A percentile compares a stretch with the other conserved stretches of the same genome.
phyloP scores from a whole-genome alignment of 2,329 filamentous ascomycete species.

The Dryadomyces quercivorus region DNA sequence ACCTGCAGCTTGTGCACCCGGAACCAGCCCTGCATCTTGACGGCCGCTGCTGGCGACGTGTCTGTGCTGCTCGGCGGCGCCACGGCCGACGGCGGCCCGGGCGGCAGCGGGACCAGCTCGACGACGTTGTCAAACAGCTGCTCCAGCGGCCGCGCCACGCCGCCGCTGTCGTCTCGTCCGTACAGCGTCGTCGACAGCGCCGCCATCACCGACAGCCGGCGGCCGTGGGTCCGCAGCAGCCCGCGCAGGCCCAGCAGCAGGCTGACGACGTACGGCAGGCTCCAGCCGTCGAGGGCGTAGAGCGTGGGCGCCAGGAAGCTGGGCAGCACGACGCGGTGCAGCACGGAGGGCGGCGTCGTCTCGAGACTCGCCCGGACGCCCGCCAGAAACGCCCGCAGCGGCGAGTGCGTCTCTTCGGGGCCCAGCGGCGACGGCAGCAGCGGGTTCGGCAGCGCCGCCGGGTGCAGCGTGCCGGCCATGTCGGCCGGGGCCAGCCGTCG shows the following conservation, averaged over 20 bases:
- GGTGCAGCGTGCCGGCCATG: constrained; percentile 36
- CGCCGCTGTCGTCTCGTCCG: constrained; percentile 60
- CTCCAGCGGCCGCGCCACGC: constrained; percentile 77
- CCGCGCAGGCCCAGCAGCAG: constrained; percentile 72
- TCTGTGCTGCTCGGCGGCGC: constrained; percentile 38
- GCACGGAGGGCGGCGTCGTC: constrained; percentile 41
- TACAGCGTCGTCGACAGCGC: constrained; percentile 73
- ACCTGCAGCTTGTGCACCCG: constrained; percentile 74
- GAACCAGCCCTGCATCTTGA: constrained; percentile 75
- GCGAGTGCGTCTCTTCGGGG: constrained; percentile 24
- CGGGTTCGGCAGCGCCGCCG: constrained; percentile 38
- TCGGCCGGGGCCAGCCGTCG: constrained; percentile 43
- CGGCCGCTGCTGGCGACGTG: constrained; percentile 29
- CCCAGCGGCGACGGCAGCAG: constrained; percentile 10
- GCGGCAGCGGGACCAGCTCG: constrained; percentile 65
- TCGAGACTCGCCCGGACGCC: constrained; percentile 43
- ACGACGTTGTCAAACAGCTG: constrained; percentile 61
- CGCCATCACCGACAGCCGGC: constrained; percentile 56
- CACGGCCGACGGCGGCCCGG: constrained; percentile 20
- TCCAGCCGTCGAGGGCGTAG: constrained; percentile 57
- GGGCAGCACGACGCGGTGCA: constrained; percentile 80
- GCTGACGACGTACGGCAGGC: constrained; percentile 61
- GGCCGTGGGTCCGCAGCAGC: constrained; percentile 55
- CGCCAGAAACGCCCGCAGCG: constrained; percentile 53
- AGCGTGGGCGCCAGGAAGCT: constrained; percentile 74